Percentiles rank a stretch among this genome's conserved stretches.
These are phyloP conservation scores for Auriscalpium orientale DNA, from an alignment of 768 basidiomycete genomes.

Conservation along the genomic window DNA sequence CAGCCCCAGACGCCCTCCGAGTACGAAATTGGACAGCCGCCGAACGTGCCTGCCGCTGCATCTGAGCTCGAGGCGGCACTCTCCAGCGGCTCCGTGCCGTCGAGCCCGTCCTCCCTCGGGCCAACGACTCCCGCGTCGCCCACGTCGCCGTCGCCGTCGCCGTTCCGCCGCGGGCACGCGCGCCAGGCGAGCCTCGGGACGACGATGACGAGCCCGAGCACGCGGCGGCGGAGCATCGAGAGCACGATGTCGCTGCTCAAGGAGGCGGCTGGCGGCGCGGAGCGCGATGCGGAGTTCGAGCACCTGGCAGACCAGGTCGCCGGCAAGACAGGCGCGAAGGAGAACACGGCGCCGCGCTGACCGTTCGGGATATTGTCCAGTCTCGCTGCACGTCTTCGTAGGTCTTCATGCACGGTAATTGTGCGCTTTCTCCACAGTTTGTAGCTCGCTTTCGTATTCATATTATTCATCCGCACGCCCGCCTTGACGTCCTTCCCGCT, in stretches of 20 bases:
- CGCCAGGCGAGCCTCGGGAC: constrained; percentile 85
- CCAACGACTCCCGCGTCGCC: constrained; percentile 20
- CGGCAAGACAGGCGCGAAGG: constrained; percentile 8
- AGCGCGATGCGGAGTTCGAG: constrained; percentile 27
- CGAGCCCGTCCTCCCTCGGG: constrained; percentile 16
- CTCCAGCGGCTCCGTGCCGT: constrained; percentile 15
- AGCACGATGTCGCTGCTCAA: constrained; percentile 94
- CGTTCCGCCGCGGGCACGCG: constrained; percentile 65
- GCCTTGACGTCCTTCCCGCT: too few species aligned
- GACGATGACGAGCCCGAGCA: constrained; percentile 93
- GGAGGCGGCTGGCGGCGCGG: constrained; percentile 80
- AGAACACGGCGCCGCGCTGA: constrained; percentile 9
- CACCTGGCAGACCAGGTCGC: constrained; percentile 19
- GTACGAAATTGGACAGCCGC: constrained; percentile 19
- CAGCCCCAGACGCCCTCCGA: constrained; percentile 53
- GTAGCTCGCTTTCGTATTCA: too few species aligned
- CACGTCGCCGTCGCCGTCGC: constrained; percentile 22
- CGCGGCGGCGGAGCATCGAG: constrained; percentile 84
- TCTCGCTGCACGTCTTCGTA: too few species aligned
- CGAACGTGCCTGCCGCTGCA: constrained; percentile 24
- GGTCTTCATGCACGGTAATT: too few species aligned
- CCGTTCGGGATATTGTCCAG: neutral
- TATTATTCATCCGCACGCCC: too few species aligned
- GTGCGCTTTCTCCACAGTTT: too few species aligned
- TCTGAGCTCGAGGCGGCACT: constrained; percentile 22